Conservation (phyloP, 352 stramenopile species). For the Pythium oligandrum region DNA sequence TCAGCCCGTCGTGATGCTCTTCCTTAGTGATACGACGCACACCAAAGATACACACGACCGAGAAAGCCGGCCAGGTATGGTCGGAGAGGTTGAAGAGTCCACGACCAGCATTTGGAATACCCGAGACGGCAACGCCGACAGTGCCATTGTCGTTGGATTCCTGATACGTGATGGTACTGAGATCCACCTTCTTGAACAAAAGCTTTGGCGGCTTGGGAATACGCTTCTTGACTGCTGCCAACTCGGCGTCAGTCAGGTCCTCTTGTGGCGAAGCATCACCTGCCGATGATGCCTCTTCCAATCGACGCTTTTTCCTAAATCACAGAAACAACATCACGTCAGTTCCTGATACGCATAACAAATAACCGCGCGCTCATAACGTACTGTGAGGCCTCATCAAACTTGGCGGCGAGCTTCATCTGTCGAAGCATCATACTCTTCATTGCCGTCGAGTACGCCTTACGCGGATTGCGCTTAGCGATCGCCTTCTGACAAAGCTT, state of each 20-base stretch:
- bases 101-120: constrained; percentile 76
- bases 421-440: constrained; percentile 85
- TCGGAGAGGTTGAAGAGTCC: constrained; percentile 80
- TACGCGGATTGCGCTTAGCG: constrained; percentile 69
- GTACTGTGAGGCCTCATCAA: constrained; percentile 71
- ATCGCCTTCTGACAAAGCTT: constrained; percentile 75
- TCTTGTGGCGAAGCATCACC: constrained; percentile 60
- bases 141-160: constrained; percentile 86
- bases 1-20: constrained; percentile 83
- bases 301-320: constrained; percentile 68
- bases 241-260: constrained; percentile 76
- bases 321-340: constrained; percentile 6
- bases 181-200: constrained; percentile 80
- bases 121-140: constrained; percentile 76
- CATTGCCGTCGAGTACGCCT: constrained; percentile 80
- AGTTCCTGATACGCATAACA: background rate
- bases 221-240: constrained; percentile 69
- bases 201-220: constrained; percentile 84
- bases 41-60: constrained; percentile 86
- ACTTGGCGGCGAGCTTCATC: constrained; percentile 73
- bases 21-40: constrained; percentile 83
- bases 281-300: constrained; percentile 55
- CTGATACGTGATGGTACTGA: constrained; percentile 79
- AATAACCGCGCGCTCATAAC: constrained; percentile 15
- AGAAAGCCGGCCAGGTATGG: constrained; percentile 82